Base-by-base conservation (phyloP, 805 yeast species). In the Suhomyces faveliae region DNA sequence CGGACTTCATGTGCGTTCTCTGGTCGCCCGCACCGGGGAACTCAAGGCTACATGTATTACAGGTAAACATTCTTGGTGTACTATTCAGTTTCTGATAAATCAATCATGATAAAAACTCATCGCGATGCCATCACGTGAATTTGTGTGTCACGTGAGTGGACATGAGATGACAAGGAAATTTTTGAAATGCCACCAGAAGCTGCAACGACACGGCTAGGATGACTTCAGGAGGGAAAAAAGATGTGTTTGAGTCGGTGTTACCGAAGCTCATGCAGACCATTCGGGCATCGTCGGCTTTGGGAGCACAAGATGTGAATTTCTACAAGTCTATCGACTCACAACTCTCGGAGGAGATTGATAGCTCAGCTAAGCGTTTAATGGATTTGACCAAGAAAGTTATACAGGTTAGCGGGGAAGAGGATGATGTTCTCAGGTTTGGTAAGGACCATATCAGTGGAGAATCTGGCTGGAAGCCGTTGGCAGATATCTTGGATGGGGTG, bases 301-400 rank as follows among this genome's bases (percentile, higher is more conserved):
- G 87, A 2, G 80, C 89, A 0, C 87, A 87, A 47, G 98, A 92
- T 69, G 76, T 90, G n/a, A 80, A 77, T 24, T 94, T 91, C 59
- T 81, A 83, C 63, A 71, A 76, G 40, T 81, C 87, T 41, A 60
- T 89, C 10, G 92, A 88, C 57, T 57, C 69, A 3, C 59, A 63
- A 1, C 59, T 83, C 11, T 65, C 74, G 7, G 52, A 59, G 0
- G 60, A 73, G 11, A 61, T 83, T 42, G 71, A 72, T 8, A 53
- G 55, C 1, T 59, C 78, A 0, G 73, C 83, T 3, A 61, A 64
- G 12, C 63, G 70, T 17, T 47, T 86, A 5, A 59, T 81, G 21
- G 64, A 61, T 1, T 51, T 81, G 43, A 71, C 83, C 41, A 80
- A 81, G 54, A 64, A 63, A 7, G 51, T 84, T 23, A 59, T 80